phyloP scores from a whole-genome alignment of 2,329 filamentous ascomycete species.

The Lachnellula subtilissima region DNA sequence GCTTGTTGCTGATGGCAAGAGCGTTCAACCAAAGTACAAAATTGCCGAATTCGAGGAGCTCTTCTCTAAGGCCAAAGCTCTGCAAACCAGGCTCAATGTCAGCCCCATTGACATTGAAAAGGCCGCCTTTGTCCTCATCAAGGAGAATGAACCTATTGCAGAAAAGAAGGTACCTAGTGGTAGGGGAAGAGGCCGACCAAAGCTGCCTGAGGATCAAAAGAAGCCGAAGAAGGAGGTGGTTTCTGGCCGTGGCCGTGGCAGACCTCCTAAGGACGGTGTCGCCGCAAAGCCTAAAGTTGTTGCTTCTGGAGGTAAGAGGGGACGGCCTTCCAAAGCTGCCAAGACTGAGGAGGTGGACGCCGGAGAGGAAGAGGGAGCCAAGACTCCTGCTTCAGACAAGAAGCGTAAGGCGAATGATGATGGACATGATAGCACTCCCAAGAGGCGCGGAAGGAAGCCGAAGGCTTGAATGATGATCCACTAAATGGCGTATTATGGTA shows the following conservation, averaged over 20 bases:
- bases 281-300: conserved; percentile 5
- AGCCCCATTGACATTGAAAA: conserved; percentile 62
- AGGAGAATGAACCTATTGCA: conserved; percentile 25
- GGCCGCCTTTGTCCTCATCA: conserved; percentile 66
- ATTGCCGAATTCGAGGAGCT: conserved; percentile 63
- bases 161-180: conserved; percentile 20
- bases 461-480: conserved; percentile 10
- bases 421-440: neutral
- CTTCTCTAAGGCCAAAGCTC: conserved; percentile 36
- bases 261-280: conserved; percentile 4
- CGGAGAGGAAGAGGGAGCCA: neutral
- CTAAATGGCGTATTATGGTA: neutral
- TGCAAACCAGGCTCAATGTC: conserved; percentile 48
- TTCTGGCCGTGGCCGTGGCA: conserved; percentile 19
- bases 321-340: neutral
- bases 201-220: conserved; percentile 22
- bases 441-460: conserved; percentile 7
- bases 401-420: conserved; percentile 6
- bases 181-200: conserved; percentile 18
- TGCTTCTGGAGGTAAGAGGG: conserved; percentile 2
- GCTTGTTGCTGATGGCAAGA: conserved; percentile 53
- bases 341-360: neutral
- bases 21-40: conserved; percentile 61
- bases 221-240: conserved; percentile 14
- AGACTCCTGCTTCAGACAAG: neutral